These are phyloP conservation scores for Comarum palustre DNA, from an alignment of 306 rosid genomes.

Conservation along the genomic window DNA sequence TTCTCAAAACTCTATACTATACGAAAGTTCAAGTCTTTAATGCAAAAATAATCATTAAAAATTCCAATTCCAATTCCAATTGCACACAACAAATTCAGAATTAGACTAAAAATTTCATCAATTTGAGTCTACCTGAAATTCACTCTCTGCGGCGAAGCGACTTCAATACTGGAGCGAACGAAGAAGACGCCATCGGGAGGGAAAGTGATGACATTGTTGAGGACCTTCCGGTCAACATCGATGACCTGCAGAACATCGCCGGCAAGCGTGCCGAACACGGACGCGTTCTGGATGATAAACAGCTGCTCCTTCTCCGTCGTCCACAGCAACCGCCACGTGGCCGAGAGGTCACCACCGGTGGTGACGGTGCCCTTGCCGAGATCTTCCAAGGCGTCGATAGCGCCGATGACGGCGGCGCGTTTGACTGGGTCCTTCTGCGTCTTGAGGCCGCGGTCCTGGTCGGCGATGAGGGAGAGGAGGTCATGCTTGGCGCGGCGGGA, in stretches of 20 bases:
- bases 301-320: slow-evolving; percentile 97
- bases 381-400: slow-evolving; percentile 54
- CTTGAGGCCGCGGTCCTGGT: slow-evolving; percentile 74
- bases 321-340: slow-evolving; percentile 88
- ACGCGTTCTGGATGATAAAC: slow-evolving; percentile 71
- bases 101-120: background rate
- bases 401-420: slow-evolving; percentile 50
- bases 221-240: slow-evolving; percentile 49
- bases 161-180: slow-evolving; percentile 66
- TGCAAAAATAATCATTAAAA: background rate
- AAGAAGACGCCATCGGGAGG: slow-evolving; percentile 95
- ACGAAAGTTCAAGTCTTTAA: background rate
- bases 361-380: slow-evolving; percentile 47
- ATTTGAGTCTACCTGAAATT: slow-evolving; percentile 55
- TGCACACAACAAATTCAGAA: background rate
- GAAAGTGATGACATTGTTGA: slow-evolving; percentile 83
- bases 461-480: slow-evolving; percentile 69
- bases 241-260: slow-evolving; percentile 93
- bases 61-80: background rate
- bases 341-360: slow-evolving; percentile 59
- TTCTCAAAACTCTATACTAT: background rate
- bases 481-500: slow-evolving; percentile 49
- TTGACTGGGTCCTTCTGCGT: slow-evolving; percentile 50
- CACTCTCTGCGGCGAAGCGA: slow-evolving; percentile 72
- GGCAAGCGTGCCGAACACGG: slow-evolving; percentile 63